Evolutionary conservation across 805 yeast genomes (phyloP).

Genomic region (Candida piceae): DNA sequence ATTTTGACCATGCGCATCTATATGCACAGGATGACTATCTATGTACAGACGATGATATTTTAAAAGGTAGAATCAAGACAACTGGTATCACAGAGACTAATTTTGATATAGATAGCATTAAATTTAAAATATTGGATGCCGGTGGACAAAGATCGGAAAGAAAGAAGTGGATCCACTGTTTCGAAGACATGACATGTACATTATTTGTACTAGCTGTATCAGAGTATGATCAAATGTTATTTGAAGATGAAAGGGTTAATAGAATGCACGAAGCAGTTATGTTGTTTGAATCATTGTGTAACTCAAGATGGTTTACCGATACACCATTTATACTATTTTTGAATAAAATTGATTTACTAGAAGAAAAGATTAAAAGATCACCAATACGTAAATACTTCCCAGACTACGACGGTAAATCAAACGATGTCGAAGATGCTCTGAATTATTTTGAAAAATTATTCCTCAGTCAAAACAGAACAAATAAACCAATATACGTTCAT

Average conservation of each 20-base stretch:
- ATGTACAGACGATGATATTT: slow-evolving; percentile 77
- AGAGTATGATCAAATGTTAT: slow-evolving; percentile 88
- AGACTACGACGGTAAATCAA: slow-evolving; percentile 62
- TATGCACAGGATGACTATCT: slow-evolving; percentile 61
- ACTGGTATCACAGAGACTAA: slow-evolving; percentile 90
- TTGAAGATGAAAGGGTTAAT: slow-evolving; percentile 85
- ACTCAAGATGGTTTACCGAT: slow-evolving; percentile 76
- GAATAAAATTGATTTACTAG: slow-evolving; percentile 82
- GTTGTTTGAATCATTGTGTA: slow-evolving; percentile 77
- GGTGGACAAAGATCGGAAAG: slow-evolving; percentile 95
- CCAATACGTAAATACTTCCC: slow-evolving; percentile 76
- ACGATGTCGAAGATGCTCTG: slow-evolving; percentile 60
- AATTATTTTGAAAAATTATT: slow-evolving; percentile 69
- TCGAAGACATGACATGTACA: slow-evolving; percentile 84
- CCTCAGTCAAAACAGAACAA: slow-evolving; percentile 53
- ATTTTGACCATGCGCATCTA: slow-evolving; percentile 65
- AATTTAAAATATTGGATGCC: slow-evolving; percentile 82
- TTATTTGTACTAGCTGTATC: slow-evolving; percentile 83
- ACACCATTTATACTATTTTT: slow-evolving; percentile 88
- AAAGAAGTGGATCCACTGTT: slow-evolving; percentile 92
- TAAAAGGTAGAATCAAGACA: slow-evolving; percentile 89
- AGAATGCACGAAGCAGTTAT: slow-evolving; percentile 87
- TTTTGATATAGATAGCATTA: slow-evolving; percentile 60
- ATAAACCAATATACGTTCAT: slow-evolving; percentile 82
- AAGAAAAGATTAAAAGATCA: slow-evolving; percentile 57